Evolutionary conservation across 192 early-diverging fungal species (phyloP).

Genomic region (Gamsiella multidivaricata): DNA sequence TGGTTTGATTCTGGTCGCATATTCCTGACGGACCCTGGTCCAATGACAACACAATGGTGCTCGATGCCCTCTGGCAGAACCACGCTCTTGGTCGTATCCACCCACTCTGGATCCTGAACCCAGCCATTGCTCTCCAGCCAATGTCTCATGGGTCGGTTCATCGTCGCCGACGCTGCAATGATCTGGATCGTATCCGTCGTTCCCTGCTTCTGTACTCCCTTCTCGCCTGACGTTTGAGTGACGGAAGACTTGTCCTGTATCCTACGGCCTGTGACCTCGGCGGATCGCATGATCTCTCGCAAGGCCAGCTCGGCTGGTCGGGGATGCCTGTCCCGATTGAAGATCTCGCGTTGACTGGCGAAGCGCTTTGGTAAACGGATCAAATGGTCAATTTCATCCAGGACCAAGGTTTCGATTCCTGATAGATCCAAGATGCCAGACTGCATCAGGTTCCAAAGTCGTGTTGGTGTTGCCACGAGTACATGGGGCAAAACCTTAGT

Average conservation of each 20-base stretch:
- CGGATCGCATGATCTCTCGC: constrained; percentile 38
- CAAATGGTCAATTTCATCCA: constrained; percentile 69
- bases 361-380: constrained; percentile 61
- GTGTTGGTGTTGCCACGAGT: constrained; percentile 56
- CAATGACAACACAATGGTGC: constrained; percentile 65
- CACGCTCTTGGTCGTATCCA: constrained; percentile 66
- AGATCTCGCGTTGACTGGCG: constrained; percentile 55
- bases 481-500: constrained; percentile 40
- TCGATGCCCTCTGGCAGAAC: constrained; percentile 51
- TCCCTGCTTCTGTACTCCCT: background rate
- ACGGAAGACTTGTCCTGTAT: background rate
- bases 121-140: constrained; percentile 67
- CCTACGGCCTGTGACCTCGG: constrained; percentile 13
- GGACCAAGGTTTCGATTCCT: constrained; percentile 48
- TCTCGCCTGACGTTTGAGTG: no score
- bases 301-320: constrained; percentile 59
- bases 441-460: constrained; percentile 45
- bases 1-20: constrained; percentile 25
- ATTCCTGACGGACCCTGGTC: constrained; percentile 58
- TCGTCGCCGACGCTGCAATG: constrained; percentile 74
- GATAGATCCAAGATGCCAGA: constrained; percentile 38
- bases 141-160: constrained; percentile 72
- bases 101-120: constrained; percentile 61
- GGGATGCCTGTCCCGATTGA: constrained; percentile 48
- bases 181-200: constrained; percentile 59